Evolutionary conservation across 2,329 filamentous ascomycete genomes (phyloP).

Genomic region (Diplodia corticola): DNA sequence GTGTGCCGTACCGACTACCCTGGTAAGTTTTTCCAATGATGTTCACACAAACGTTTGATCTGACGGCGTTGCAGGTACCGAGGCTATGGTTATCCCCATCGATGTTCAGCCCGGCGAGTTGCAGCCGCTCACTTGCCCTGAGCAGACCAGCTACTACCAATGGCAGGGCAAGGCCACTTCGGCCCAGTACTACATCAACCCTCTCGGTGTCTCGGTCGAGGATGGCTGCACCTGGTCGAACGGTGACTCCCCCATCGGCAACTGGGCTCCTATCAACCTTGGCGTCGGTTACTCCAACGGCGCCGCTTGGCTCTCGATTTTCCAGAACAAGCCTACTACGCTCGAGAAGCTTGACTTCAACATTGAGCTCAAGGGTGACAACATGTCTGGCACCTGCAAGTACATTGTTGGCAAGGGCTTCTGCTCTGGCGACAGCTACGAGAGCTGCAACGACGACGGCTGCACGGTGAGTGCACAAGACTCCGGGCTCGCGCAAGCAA

Average conservation of each 20-base stretch:
- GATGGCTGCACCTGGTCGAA: constrained; percentile 77
- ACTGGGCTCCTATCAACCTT: constrained; percentile 85
- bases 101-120: constrained; percentile 60
- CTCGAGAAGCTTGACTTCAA: constrained; percentile 71
- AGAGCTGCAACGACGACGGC: constrained; percentile 57
- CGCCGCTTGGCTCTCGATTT: constrained; percentile 77
- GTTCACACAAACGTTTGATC: background rate
- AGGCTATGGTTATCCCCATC: constrained; percentile 81
- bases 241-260: constrained; percentile 62
- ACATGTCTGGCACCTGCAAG: constrained; percentile 61
- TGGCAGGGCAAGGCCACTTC: constrained; percentile 76
- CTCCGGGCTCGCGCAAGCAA: too few relatives aligned
- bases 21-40: constrained; percentile 51
- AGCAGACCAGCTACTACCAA: constrained; percentile 70
- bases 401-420: constrained; percentile 63
- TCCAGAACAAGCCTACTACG: constrained; percentile 79
- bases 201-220: constrained; percentile 64
- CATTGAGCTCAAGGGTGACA: constrained; percentile 72
- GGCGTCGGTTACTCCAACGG: constrained; percentile 71
- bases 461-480: constrained; percentile 76
- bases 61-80: constrained; percentile 56
- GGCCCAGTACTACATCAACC: constrained; percentile 97
- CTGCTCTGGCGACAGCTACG: constrained; percentile 50
- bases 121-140: constrained; percentile 71
- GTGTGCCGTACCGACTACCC: constrained; percentile 97